Conservation (phyloP, 208 protist genomes). For the Trypanosomatidae sp. region DNA sequence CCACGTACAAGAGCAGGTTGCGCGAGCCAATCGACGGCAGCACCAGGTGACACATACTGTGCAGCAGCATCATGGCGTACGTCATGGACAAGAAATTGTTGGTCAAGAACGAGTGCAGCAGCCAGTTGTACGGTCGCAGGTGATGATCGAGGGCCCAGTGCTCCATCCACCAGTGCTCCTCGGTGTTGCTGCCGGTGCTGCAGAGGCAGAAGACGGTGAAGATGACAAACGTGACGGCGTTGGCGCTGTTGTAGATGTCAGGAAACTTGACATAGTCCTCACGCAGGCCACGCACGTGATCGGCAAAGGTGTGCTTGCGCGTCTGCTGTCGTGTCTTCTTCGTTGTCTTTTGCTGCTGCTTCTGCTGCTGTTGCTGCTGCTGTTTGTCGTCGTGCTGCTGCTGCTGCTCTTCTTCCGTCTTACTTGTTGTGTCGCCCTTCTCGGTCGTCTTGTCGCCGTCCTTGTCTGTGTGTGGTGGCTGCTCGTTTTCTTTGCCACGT, state of each 20-base stretch:
- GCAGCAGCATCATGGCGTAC: conserved; percentile 83
- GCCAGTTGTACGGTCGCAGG: conserved; percentile 59
- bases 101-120: conserved; percentile 74
- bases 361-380: conserved; percentile 1
- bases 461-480: too few species aligned
- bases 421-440: too few species aligned
- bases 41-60: conserved; percentile 70
- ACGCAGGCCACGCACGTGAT: conserved; percentile 45
- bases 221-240: conserved; percentile 76
- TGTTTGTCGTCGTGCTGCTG: neutral
- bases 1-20: conserved; percentile 44
- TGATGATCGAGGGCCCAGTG: conserved; percentile 62
- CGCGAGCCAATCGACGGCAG: conserved; percentile 52
- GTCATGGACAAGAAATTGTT: conserved; percentile 87
- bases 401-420: conserved; percentile 1
- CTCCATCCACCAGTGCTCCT: conserved; percentile 74
- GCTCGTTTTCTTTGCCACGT: neutral
- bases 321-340: conserved; percentile 3
- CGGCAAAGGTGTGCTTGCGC: conserved; percentile 17
- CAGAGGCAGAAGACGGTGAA: conserved; percentile 86
- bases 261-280: conserved; percentile 66
- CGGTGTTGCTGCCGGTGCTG: conserved; percentile 71
- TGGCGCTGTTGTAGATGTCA: conserved; percentile 87
- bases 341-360: conserved; percentile 4
- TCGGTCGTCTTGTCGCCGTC: too few species aligned